phyloP scores from a whole-genome alignment of 371 early-diverging fungal genomes.

The Blastocladiella emersonii region DNA sequence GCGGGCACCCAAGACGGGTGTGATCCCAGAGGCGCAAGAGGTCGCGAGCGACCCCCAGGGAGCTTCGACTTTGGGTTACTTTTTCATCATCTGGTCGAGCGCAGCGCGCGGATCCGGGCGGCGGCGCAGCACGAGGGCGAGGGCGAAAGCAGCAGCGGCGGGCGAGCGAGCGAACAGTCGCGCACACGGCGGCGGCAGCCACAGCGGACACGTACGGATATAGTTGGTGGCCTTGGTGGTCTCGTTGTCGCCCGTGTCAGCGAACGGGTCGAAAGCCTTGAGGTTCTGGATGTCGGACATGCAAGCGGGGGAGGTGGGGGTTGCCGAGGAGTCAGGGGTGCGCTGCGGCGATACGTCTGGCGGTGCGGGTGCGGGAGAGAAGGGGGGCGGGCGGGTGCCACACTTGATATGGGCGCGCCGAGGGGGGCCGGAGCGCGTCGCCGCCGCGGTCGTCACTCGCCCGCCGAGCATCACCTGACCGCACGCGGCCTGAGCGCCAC shows the following conservation, averaged over 20 bases:
- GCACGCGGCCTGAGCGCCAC: too few species aligned
- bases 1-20: background rate
- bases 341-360: too few species aligned
- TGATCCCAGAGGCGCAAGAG: background rate
- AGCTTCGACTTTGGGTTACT: background rate
- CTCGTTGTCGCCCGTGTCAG: conserved; percentile 57
- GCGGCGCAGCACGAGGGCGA: too few species aligned
- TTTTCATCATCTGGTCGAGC: background rate
- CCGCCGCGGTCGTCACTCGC: too few species aligned
- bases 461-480: too few species aligned
- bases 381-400: too few species aligned
- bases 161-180: conserved; percentile 19
- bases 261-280: conserved; percentile 55
- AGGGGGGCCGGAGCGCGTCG: too few species aligned
- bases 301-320: conserved; percentile 9
- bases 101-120: too few species aligned
- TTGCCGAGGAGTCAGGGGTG: too few species aligned
- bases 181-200: conserved; percentile 20
- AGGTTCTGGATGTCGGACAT: conserved; percentile 28
- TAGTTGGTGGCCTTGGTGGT: conserved; percentile 39
- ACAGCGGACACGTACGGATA: conserved; percentile 52
- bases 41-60: background rate
- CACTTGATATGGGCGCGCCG: too few species aligned
- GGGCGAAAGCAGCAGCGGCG: conserved; percentile 15
- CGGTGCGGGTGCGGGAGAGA: too few species aligned